phyloP scores from a whole-genome alignment of 2,329 filamentous ascomycete genomes.

The Fusarium sp. region DNA sequence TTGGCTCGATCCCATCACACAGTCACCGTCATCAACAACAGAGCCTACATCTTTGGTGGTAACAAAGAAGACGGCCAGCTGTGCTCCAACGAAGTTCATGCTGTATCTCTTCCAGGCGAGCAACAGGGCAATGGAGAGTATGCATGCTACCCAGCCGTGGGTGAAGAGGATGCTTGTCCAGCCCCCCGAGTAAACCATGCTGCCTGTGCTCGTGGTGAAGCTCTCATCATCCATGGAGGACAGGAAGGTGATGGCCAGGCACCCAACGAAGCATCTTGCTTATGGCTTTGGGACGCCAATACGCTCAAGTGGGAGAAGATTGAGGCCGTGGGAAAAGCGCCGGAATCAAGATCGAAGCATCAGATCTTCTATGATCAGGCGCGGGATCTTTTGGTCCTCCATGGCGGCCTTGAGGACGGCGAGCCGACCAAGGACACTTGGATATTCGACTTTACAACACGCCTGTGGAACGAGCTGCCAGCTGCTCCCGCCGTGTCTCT shows the following conservation, averaged over 20 bases:
- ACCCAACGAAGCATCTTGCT: slow-evolving; percentile 21
- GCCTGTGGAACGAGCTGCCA: slow-evolving; percentile 23
- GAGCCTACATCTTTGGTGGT: slow-evolving; percentile 37
- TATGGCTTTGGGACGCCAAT: slow-evolving; percentile 34
- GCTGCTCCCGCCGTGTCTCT: slow-evolving; percentile 14
- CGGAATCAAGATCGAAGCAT: slow-evolving; percentile 9
- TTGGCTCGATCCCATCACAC: slow-evolving; percentile 33
- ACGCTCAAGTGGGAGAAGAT: slow-evolving; percentile 18
- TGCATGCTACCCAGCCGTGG: slow-evolving; percentile 34
- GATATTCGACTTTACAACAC: slow-evolving; percentile 32
- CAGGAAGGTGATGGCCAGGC: slow-evolving; percentile 1
- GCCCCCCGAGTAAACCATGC: slow-evolving; percentile 19
- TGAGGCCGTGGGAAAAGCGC: slow-evolving; percentile 18
- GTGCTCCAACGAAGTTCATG: slow-evolving; percentile 32
- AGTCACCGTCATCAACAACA: slow-evolving; percentile 26
- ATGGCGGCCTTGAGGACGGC: slow-evolving; percentile 21
- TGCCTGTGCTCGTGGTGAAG: slow-evolving; percentile 19
- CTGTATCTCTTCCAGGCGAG: slow-evolving; percentile 5
- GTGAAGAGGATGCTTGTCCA: slow-evolving; percentile 12
- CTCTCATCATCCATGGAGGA: slow-evolving; percentile 30
- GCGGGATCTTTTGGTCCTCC: slow-evolving; percentile 27
- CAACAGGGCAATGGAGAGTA: slow-evolving; percentile 19
- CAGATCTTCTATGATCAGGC: slow-evolving; percentile 28
- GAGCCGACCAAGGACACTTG: slow-evolving; percentile 20
- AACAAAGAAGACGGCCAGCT: slow-evolving; percentile 23